A percentile compares a stretch with the other conserved stretches of the same genome.
phyloP scores from a whole-genome alignment of 306 rosid genomes.

The Sphenostylis stenocarpa region DNA sequence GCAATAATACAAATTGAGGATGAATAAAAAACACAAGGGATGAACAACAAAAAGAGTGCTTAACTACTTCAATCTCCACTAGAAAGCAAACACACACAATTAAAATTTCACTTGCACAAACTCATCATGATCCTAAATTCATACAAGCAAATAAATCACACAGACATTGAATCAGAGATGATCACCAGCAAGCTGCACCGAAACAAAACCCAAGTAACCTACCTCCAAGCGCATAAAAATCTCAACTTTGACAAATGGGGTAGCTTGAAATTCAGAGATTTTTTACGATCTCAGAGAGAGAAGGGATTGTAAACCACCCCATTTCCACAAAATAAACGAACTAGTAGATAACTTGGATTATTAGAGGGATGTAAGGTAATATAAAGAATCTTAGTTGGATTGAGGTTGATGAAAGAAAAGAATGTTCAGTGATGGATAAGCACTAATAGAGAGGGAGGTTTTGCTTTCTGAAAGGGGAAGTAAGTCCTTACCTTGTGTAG shows the following conservation, averaged over 20 bases:
- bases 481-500: background rate
- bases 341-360: constrained; percentile 4
- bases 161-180: background rate
- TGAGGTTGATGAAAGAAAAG: constrained; percentile 18
- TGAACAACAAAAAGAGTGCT: background rate
- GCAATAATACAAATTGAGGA: constrained; percentile 17
- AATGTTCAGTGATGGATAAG: constrained; percentile 33
- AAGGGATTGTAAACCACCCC: constrained; percentile 36
- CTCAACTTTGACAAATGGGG: constrained; percentile 36
- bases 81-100: background rate
- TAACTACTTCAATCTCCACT: background rate
- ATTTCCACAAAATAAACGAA: constrained; percentile 11
- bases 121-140: constrained; percentile 1
- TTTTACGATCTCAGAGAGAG: constrained; percentile 4
- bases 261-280: constrained; percentile 17
- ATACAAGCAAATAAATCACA: background rate
- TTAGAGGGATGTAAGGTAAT: background rate
- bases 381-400: constrained; percentile 26
- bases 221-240: constrained; percentile 35
- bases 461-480: constrained; percentile 2
- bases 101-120: background rate
- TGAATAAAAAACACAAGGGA: background rate
- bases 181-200: background rate
- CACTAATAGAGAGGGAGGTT: background rate
- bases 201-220: constrained; percentile 21